A percentile compares a stretch with the other conserved stretches of the same genome.
Evolutionary conservation across 805 yeast species (phyloP).

Genomic region (Hanseniaspora taiwanica): DNA sequence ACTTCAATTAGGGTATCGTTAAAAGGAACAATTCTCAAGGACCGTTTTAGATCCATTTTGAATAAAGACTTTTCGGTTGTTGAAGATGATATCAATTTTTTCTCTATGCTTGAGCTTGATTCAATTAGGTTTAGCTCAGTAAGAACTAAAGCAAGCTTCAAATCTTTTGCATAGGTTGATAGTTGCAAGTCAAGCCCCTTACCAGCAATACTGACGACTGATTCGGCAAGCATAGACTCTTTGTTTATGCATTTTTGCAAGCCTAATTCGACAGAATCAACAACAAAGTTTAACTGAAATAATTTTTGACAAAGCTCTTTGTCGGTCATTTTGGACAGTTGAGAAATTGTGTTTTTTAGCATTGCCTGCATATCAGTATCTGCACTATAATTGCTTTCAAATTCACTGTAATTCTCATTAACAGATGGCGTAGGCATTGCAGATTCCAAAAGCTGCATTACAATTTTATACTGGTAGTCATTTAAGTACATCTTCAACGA

Average conservation of each 20-base stretch:
- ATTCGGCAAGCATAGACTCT: slow-evolving; percentile 44
- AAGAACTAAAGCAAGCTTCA: slow-evolving; percentile 54
- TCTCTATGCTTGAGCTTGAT: slow-evolving; percentile 49
- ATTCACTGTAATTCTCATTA: too few species aligned
- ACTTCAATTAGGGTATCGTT: slow-evolving; percentile 43
- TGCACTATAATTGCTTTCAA: slow-evolving; percentile 5
- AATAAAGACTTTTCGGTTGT: slow-evolving; percentile 36
- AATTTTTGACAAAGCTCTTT: slow-evolving; percentile 41
- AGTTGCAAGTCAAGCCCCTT: slow-evolving; percentile 49
- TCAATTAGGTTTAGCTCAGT: slow-evolving; percentile 63
- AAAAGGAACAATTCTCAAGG: slow-evolving; percentile 44
- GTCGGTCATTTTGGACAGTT: slow-evolving; percentile 29
- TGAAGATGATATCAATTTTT: slow-evolving; percentile 56
- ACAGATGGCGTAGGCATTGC: slow-evolving; percentile 47
- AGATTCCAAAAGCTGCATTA: slow-evolving; percentile 64
- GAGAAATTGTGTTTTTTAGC: slow-evolving; percentile 10
- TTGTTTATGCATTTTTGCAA: slow-evolving; percentile 57
- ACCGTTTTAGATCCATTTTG: slow-evolving; percentile 42
- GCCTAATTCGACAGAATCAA: slow-evolving; percentile 48
- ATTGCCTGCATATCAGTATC: slow-evolving; percentile 16
- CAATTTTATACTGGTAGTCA: slow-evolving; percentile 80
- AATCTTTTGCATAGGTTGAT: slow-evolving; percentile 41
- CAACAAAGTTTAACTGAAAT: slow-evolving; percentile 61
- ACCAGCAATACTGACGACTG: slow-evolving; percentile 61
- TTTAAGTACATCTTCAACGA: slow-evolving; percentile 56